Base-by-base conservation (phyloP, 78 protist species). In the Dictyostelium intermedium region DNA sequence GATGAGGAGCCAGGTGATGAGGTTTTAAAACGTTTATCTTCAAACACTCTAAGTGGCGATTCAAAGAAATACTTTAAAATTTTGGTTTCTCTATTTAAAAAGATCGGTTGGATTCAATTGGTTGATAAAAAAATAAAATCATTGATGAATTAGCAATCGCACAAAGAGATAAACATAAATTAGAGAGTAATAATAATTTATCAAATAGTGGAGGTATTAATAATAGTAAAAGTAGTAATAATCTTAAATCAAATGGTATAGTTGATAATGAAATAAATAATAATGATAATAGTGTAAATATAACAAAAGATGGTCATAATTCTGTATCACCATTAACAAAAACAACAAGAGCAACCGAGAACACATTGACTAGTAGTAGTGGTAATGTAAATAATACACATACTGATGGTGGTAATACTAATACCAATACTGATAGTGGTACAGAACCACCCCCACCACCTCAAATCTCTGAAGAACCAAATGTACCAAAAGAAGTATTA, bases 1-100 rank as follows among this genome's bases (percentile, higher is more conserved):
- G 94, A 89, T 70, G 94, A 89, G 18, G 94, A 89, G n/a, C 94
- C 85, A 45, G 94, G 94, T 69, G 94, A 89, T 2, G 94, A 89
- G n/a, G 7, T 43, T 8, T 47, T 89, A 35, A 89, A 89, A 74
- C 50, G 83, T 32, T 37, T 89, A 10, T 79, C 94, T 10, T 39
- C 82, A 5, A 37, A 43, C 14, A n/a, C 79, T 0, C 25, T 89
- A 3, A 25, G 37, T 32, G 94, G 94, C 32, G 94, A 89, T 18
- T 80, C 87, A 9, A 20, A 39, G 13, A 83, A 80, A 23, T 66
- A 79, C 35, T 89, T 30, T 45, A 41, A 80, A 27, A 53, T 74
- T n/a, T 34, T 89, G 23, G 72, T 89, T 35, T 8, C 60, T 20
- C 32, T 89, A 66, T 47, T 45, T 74, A 78, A 70, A 80, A 89